A percentile compares a stretch with the other conserved stretches of the same genome.
Evolutionary conservation across 768 basidiomycete genomes (phyloP).

Genomic region (Mycena crocata): DNA sequence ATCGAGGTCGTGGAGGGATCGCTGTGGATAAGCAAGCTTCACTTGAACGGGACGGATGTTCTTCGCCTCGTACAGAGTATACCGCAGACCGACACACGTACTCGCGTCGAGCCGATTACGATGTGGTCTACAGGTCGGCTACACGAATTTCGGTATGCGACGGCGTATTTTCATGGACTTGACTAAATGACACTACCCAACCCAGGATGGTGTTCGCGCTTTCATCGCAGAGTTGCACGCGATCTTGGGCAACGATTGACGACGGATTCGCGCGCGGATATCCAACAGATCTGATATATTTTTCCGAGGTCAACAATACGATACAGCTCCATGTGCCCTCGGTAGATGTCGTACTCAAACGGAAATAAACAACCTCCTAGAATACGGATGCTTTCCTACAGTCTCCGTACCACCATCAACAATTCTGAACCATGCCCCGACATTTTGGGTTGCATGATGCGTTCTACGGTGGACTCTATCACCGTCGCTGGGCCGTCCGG

Average conservation of each 20-base stretch:
- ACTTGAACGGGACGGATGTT: constrained; percentile 33
- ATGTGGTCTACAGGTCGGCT: constrained; percentile 30
- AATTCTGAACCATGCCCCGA: constrained; percentile 8
- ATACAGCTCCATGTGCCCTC: constrained; percentile 29
- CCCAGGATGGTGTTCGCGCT: constrained; percentile 28
- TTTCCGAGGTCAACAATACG: constrained; percentile 5
- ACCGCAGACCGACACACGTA: constrained; percentile 3
- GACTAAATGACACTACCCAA: too few species aligned
- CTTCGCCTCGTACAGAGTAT: constrained; percentile 24
- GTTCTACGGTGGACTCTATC: constrained; percentile 4
- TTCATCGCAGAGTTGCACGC: constrained; percentile 22
- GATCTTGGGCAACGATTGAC: constrained; percentile 31
- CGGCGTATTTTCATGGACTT: background rate
- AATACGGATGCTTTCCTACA: background rate
- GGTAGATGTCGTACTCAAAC: constrained; percentile 16
- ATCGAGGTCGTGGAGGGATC: constrained; percentile 30
- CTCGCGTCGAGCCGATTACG: constrained; percentile 11
- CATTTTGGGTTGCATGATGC: constrained; percentile 13
- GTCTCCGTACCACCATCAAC: constrained; percentile 19
- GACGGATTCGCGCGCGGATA: constrained; percentile 31
- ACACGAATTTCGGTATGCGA: constrained; percentile 32
- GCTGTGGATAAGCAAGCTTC: constrained; percentile 26
- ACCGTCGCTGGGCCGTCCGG: constrained; percentile 14
- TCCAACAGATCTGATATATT: constrained; percentile 29
- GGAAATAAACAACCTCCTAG: background rate